phyloP scores from a whole-genome alignment of 345 rosid genomes.

The Salix koriyanagi region DNA sequence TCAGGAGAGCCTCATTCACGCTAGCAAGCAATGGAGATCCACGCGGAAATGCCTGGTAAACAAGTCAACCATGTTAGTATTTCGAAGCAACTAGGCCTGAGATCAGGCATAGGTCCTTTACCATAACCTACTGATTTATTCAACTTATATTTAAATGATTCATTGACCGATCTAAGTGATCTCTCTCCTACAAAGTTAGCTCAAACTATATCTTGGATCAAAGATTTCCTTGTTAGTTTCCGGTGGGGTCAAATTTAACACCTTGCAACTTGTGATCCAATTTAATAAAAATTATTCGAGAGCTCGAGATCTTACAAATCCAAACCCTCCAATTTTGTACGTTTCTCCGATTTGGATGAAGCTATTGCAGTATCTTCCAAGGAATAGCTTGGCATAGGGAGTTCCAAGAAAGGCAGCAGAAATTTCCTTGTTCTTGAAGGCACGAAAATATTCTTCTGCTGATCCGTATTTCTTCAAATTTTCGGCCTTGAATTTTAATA shows the following conservation, averaged over 20 bases:
- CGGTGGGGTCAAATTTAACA: too few relatives aligned
- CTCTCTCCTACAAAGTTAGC: too few relatives aligned
- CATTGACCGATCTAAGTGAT: too few relatives aligned
- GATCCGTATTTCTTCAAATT: constrained; percentile 1
- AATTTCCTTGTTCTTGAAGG: constrained; percentile 2
- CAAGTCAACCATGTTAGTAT: neutral
- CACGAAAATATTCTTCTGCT: neutral
- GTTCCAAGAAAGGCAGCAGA: constrained; percentile 23
- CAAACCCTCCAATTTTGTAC: constrained; percentile 19
- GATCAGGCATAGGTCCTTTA: too few relatives aligned
- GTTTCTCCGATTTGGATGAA: constrained; percentile 3
- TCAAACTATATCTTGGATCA: too few relatives aligned
- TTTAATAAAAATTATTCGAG: too few relatives aligned
- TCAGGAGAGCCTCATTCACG: constrained; percentile 21
- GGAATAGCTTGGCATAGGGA: constrained; percentile 17
- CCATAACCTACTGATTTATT: too few relatives aligned
- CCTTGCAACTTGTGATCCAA: too few relatives aligned
- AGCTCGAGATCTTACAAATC: constrained; percentile 7
- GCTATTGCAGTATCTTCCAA: constrained; percentile 16
- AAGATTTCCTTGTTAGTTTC: too few relatives aligned
- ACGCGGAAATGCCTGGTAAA: constrained; percentile 15
- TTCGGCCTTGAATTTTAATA: neutral
- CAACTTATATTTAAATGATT: too few relatives aligned
- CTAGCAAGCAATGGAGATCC: constrained; percentile 22
- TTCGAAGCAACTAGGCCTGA: too few relatives aligned